Conservation (phyloP, 495 filamentous ascomycete species). For the Collariella sp. region DNA sequence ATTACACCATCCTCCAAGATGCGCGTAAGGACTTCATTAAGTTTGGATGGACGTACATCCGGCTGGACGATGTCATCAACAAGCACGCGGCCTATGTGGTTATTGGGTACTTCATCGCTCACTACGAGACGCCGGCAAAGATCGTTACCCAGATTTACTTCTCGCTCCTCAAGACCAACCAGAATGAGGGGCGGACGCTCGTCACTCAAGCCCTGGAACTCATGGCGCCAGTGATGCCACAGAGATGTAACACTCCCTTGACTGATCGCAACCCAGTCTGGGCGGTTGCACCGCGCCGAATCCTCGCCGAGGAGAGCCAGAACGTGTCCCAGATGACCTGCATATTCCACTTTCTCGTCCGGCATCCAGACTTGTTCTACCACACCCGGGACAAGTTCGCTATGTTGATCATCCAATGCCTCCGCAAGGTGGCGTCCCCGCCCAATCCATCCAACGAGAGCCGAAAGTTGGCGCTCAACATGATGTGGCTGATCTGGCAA, state of each 20-base stretch:
- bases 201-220: constrained; percentile 93
- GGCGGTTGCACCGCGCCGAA: constrained; percentile 85
- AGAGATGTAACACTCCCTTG: constrained; percentile 45
- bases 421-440: constrained; percentile 78
- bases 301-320: constrained; percentile 89
- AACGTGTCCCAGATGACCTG: constrained; percentile 94
- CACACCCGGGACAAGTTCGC: constrained; percentile 88
- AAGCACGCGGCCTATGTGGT: constrained; percentile 97
- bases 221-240: constrained; percentile 86
- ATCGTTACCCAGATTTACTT: constrained; percentile 93
- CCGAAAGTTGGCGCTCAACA: constrained; percentile 81
- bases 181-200: constrained; percentile 85
- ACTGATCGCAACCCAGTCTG: constrained; percentile 54
- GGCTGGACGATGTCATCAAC: constrained; percentile 96
- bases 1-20: constrained; percentile 72
- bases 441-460: constrained; percentile 84
- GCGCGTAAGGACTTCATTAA: constrained; percentile 97
- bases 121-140: constrained; percentile 93
- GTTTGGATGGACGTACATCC: constrained; percentile 97
- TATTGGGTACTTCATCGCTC: constrained; percentile 93
- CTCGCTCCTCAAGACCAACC: constrained; percentile 80
- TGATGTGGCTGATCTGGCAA: constrained; percentile 80
- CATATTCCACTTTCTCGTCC: constrained; percentile 93
- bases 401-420: constrained; percentile 74
- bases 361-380: constrained; percentile 88